Conservation (phyloP, 192 early-diverging fungal genomes). For the Umbelopsis isabellina region DNA sequence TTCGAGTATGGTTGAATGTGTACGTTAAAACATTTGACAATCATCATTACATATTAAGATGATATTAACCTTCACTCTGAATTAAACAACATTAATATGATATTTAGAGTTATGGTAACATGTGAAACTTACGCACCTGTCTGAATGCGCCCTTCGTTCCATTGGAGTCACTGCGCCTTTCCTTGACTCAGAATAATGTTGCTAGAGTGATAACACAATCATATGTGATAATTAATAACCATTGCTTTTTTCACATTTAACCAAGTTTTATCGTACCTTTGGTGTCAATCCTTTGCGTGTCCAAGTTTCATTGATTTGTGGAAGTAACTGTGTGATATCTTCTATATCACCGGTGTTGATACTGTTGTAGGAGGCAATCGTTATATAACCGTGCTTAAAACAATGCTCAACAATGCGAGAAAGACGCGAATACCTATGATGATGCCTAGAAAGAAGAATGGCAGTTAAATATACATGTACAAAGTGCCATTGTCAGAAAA, state of each 20-base stretch:
- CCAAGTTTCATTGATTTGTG: conserved; percentile 50
- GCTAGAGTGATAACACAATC: conserved; percentile 5
- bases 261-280: conserved; percentile 30
- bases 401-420: not conserved
- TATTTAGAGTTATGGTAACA: too few relatives aligned
- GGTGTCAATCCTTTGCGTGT: conserved; percentile 43
- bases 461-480: not conserved
- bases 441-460: conserved; percentile 28
- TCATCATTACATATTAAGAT: not conserved
- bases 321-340: conserved; percentile 30
- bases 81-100: not conserved
- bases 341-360: conserved; percentile 31
- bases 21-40: not conserved
- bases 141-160: conserved; percentile 49
- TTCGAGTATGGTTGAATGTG: not conserved
- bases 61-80: conserved; percentile 4
- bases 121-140: conserved; percentile 21
- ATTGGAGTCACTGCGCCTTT: conserved; percentile 40
- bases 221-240: not conserved
- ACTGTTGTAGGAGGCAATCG: not conserved
- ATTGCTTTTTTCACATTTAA: not conserved
- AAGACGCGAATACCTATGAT: conserved; percentile 32
- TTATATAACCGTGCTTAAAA: not conserved
- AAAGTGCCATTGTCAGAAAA: not conserved
- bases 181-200: conserved; percentile 51